A percentile compares a stretch with the other conserved stretches of the same genome.
Evolutionary conservation across 352 stramenopile species (phyloP).

Genomic region (Halophytophthora polymorphica): DNA sequence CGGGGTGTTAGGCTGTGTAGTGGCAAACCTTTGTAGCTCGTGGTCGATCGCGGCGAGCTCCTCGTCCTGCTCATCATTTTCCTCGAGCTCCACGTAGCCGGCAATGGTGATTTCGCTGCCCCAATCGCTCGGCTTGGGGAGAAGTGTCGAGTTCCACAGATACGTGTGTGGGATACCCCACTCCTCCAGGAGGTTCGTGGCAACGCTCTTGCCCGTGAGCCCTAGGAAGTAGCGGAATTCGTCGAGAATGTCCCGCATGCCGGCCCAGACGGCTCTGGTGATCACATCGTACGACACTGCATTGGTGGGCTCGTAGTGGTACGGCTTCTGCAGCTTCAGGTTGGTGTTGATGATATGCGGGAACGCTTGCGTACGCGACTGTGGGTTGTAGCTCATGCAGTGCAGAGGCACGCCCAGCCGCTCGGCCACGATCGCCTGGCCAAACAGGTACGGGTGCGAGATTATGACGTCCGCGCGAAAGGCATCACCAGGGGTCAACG

Average conservation of each 20-base stretch:
- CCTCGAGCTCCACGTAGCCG: conserved; percentile 46
- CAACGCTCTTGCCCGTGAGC: conserved; percentile 35
- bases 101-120: conserved; percentile 46
- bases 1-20: conserved; percentile 13
- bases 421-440: conserved; percentile 59
- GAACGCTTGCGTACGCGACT: conserved; percentile 58
- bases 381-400: conserved; percentile 51
- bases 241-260: conserved; percentile 44
- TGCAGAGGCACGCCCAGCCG: conserved; percentile 73
- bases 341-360: conserved; percentile 46
- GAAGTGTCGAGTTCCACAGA: conserved; percentile 55
- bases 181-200: conserved; percentile 34
- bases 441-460: conserved; percentile 59
- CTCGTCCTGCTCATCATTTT: conserved; percentile 14
- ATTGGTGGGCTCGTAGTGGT: conserved; percentile 45
- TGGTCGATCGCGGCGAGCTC: conserved; percentile 21
- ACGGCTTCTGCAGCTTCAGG: conserved; percentile 41
- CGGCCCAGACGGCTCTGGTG: conserved; percentile 46
- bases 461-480: conserved; percentile 77
- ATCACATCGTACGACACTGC: conserved; percentile 53
- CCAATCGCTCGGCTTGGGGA: conserved; percentile 68
- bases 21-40: conserved; percentile 17
- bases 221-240: conserved; percentile 55
- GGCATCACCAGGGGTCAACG: conserved; percentile 28
- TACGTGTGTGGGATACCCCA: conserved; percentile 74